Evolutionary conservation across 495 filamentous ascomycete genomes (phyloP), one percentile per base, ranked within the genome.

Genomic region (Lasiosphaeria hispida): DNA sequence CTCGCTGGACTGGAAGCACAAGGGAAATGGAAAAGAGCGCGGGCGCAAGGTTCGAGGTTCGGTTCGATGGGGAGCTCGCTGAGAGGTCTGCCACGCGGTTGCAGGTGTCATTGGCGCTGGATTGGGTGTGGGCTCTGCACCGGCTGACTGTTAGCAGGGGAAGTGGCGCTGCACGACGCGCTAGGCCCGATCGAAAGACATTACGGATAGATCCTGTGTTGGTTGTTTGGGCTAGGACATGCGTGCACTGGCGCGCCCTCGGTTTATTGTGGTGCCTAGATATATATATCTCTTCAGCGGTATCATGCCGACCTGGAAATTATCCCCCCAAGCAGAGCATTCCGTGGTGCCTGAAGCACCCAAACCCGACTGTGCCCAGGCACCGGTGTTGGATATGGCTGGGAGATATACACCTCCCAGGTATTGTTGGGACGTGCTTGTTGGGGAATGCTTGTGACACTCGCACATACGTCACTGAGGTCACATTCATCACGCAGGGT

Each of bases 21-120:
- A 30, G 23, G 5, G 23, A 52, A 38, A 30, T 40, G 35, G 13
- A 18, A 55, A 47, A 18, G 8, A 9, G 15, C 38, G 38, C 14
- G 34, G 17, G 41, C 48, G 44, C 18, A 19, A 17, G 34, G 35
- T 36, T 42, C 14, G 15, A 48, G 10, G 33, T 18, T 48, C 10
- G 14, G 34, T 18, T 13, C 10, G 43, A 17, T 57, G 35, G 44
- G 34, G n/a, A 23, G 33, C 11, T 18, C 43, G 23, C 38, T 33
- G 34, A 43, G 52, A 47, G 19, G 54, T 14, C 36, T 48, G 54
- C 43, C 54, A 57, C 54, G 35, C 44, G 54, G 43, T 48, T 49
- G 54, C 44, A 53, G 51, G 39, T 55, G 40, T 55, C 47, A 58
- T 35, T 58, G 45, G 45, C 36, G 36, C 36, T 11, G 36, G 35